Evolutionary conservation across 352 stramenopile genomes (phyloP).

Genomic region (Phytopythium boreale): DNA sequence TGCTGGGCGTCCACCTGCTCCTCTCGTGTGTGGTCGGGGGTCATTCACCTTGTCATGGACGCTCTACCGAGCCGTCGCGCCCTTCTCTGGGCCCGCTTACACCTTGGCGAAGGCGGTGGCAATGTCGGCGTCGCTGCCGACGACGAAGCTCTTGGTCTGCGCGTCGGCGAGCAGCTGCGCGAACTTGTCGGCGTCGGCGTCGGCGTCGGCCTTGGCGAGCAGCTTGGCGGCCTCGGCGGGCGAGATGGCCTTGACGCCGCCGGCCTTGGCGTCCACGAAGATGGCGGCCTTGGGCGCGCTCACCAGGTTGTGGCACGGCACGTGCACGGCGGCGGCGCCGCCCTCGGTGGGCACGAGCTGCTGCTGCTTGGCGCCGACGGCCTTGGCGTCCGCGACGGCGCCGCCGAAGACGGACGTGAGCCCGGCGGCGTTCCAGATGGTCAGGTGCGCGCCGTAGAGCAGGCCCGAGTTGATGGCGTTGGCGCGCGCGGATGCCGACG

Average conservation of each 20-base stretch:
- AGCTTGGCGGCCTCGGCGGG: slow-evolving; percentile 37
- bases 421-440: slow-evolving; percentile 66
- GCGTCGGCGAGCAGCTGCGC: slow-evolving; percentile 57
- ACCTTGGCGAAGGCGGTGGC: slow-evolving; percentile 55
- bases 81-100: slow-evolving; percentile 20
- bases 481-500: slow-evolving; percentile 43
- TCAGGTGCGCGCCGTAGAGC: slow-evolving; percentile 67
- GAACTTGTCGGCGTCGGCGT: slow-evolving; percentile 57
- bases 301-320: slow-evolving; percentile 80
- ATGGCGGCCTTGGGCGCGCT: slow-evolving; percentile 55
- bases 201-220: slow-evolving; percentile 49
- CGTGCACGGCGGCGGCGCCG: slow-evolving; percentile 50
- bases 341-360: slow-evolving; percentile 42
- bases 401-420: slow-evolving; percentile 73
- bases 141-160: slow-evolving; percentile 64
- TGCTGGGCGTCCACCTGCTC: neutral
- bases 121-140: slow-evolving; percentile 58
- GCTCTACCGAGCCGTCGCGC: too few species aligned
- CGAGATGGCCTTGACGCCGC: slow-evolving; percentile 66
- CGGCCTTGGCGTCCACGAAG: slow-evolving; percentile 55
- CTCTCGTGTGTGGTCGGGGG: neutral
- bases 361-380: slow-evolving; percentile 46
- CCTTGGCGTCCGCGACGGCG: slow-evolving; percentile 46
- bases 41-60: too few species aligned
- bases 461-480: slow-evolving; percentile 55